Conservation (phyloP, 2,329 filamentous ascomycete genomes). For the Monilinia vaccinii-corymbosi region DNA sequence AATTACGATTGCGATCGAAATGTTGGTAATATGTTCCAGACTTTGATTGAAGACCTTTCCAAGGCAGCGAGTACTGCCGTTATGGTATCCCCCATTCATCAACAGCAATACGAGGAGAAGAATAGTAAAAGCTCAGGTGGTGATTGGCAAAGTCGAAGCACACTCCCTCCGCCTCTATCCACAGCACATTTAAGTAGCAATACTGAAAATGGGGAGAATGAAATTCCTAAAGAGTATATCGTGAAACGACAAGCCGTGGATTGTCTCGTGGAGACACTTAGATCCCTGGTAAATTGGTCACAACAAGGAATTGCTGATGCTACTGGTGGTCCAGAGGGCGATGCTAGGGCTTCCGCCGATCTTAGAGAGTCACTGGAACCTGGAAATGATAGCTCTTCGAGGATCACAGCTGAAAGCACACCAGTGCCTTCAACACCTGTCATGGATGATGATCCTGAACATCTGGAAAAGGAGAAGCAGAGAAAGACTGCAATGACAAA, state of each 20-base stretch:
- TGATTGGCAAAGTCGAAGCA: conserved; percentile 83
- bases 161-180: conserved; percentile 77
- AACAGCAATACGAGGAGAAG: conserved; percentile 79
- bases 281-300: conserved; percentile 90
- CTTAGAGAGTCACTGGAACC: conserved; percentile 71
- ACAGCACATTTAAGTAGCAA: conserved; percentile 33
- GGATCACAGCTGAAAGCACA: conserved; percentile 44
- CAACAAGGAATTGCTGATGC: conserved; percentile 54
- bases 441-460: conserved; percentile 80
- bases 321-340: conserved; percentile 40
- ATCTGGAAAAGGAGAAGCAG: conserved; percentile 91
- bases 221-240: conserved; percentile 79
- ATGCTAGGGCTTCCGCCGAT: conserved; percentile 46
- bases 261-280: conserved; percentile 76
- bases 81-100: conserved; percentile 63
- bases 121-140: conserved; percentile 46
- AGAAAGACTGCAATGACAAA: conserved; percentile 87
- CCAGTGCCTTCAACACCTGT: conserved; percentile 58
- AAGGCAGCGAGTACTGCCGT: conserved; percentile 76
- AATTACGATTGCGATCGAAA: conserved; percentile 97
- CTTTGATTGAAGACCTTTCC: conserved; percentile 86
- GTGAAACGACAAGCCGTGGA: conserved; percentile 87
- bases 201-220: conserved; percentile 51
- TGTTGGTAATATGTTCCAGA: conserved; percentile 95
- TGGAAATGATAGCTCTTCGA: conserved; percentile 50